phyloP scores from a whole-genome alignment of 495 filamentous ascomycete species.

The Zalerion maritima region DNA sequence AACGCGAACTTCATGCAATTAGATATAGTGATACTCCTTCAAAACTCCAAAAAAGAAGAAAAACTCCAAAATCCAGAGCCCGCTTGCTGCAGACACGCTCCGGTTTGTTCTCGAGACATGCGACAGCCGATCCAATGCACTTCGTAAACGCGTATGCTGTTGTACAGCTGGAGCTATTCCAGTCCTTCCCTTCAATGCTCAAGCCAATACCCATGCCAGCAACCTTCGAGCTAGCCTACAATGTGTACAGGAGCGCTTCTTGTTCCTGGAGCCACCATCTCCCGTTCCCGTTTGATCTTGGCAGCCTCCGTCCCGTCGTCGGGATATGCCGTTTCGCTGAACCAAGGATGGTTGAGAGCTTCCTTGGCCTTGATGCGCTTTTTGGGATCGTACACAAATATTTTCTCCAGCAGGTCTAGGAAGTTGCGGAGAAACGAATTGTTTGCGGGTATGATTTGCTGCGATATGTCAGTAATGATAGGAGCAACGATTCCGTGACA shows the following conservation, averaged over 20 bases:
- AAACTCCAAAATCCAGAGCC: no score
- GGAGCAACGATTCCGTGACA: no score
- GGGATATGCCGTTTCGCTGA: slow-evolving; percentile 59
- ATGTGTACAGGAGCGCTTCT: slow-evolving; percentile 7
- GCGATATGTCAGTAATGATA: neutral
- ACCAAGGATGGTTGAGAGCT: slow-evolving; percentile 88
- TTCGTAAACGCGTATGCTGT: no score
- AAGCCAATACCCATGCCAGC: slow-evolving; percentile 4
- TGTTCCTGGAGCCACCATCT: slow-evolving; percentile 16
- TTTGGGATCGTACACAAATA: slow-evolving; percentile 91
- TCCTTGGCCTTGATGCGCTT: slow-evolving; percentile 83
- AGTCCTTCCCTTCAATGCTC: slow-evolving; percentile 1
- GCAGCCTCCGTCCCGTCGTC: slow-evolving; percentile 93
- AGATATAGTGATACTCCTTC: no score
- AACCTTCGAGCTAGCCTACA: slow-evolving; percentile 7
- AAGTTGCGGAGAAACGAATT: slow-evolving; percentile 72
- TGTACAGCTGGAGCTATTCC: slow-evolving; percentile 5
- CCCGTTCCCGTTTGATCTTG: slow-evolving; percentile 47
- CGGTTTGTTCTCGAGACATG: no score
- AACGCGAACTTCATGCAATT: no score
- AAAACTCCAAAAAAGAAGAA: no score
- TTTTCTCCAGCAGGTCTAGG: slow-evolving; percentile 72
- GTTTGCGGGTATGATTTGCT: slow-evolving; percentile 81
- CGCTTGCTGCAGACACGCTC: no score
- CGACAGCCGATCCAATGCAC: no score